These are phyloP conservation scores for Lactarius vividus DNA, from an alignment of 768 basidiomycete genomes.

Conservation along the genomic window DNA sequence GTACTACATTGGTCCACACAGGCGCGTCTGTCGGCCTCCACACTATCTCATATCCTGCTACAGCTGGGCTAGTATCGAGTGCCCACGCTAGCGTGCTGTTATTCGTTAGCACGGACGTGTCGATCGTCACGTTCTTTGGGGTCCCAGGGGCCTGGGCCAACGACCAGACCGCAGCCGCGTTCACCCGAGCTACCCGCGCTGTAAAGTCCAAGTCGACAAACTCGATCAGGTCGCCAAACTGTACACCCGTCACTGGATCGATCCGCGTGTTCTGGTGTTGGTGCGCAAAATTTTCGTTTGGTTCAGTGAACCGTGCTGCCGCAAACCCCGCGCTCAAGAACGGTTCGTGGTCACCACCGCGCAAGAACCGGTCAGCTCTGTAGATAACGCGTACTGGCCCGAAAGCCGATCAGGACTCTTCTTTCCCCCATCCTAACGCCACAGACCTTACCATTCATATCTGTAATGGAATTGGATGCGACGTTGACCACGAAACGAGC, in stretches of 20 bases:
- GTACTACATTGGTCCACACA: conserved; percentile 49
- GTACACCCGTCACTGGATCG: conserved; percentile 41
- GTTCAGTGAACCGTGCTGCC: conserved; percentile 56
- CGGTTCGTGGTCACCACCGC: conserved; percentile 53
- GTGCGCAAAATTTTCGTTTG: conserved; percentile 55
- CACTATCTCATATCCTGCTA: conserved; percentile 49
- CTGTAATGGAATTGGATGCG: conserved; percentile 44
- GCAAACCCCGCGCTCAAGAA: conserved; percentile 51
- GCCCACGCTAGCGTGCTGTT: conserved; percentile 53
- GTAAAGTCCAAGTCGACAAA: conserved; percentile 55
- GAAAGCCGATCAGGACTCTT: neutral
- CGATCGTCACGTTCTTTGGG: conserved; percentile 46
- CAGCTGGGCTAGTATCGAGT: conserved; percentile 38
- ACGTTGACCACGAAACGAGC: conserved; percentile 54
- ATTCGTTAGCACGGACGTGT: conserved; percentile 49
- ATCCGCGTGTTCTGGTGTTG: conserved; percentile 57
- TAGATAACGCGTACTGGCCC: conserved; percentile 48
- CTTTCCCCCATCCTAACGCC: neutral
- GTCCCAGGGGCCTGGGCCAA: conserved; percentile 55
- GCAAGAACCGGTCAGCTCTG: conserved; percentile 52
- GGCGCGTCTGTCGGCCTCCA: conserved; percentile 49
- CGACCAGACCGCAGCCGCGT: conserved; percentile 52
- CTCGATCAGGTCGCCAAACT: conserved; percentile 54
- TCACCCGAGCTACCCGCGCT: conserved; percentile 49
- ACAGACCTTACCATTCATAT: conserved; percentile 46